Conservation (phyloP, 345 rosid genomes). For the Euphorbia tirucalli region DNA sequence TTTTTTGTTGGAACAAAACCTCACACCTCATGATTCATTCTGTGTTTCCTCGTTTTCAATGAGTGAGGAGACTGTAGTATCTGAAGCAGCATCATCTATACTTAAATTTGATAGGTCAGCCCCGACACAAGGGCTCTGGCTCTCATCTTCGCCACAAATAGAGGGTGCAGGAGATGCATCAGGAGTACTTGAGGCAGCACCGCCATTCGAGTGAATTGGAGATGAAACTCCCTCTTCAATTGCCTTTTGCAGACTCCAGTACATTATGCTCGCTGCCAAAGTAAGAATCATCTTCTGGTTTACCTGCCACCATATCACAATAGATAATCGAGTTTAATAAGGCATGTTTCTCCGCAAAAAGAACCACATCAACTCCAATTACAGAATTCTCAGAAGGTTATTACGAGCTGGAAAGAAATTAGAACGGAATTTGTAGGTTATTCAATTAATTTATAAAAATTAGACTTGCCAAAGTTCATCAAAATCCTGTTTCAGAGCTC, state of each 20-base stretch:
- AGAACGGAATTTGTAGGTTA: not conserved
- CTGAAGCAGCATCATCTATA: slow-evolving; percentile 61
- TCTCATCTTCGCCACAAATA: slow-evolving; percentile 67
- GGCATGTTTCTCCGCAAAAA: not conserved
- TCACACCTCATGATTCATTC: slow-evolving; percentile 9
- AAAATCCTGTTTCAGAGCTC: not conserved
- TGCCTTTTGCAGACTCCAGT: slow-evolving; percentile 73
- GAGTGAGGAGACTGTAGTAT: slow-evolving; percentile 49
- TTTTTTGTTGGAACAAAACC: not conserved
- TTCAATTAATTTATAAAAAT: not conserved
- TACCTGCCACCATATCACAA: slow-evolving; percentile 47
- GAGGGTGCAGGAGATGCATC: slow-evolving; percentile 73
- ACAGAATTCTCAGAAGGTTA: no score
- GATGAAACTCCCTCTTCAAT: slow-evolving; percentile 52
- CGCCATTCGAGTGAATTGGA: slow-evolving; percentile 36
- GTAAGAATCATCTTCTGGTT: slow-evolving; percentile 92
- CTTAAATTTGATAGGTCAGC: slow-evolving; percentile 58
- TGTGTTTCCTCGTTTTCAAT: slow-evolving; percentile 44
- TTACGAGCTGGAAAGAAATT: no score
- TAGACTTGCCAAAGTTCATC: not conserved
- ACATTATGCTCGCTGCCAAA: slow-evolving; percentile 85
- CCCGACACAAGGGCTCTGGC: slow-evolving; percentile 40
- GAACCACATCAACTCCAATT: not conserved
- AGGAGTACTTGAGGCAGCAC: slow-evolving; percentile 37
- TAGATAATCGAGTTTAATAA: not conserved